Conservation (phyloP, 2,329 filamentous ascomycete genomes). For the Fusarium sterilihyphosum region DNA sequence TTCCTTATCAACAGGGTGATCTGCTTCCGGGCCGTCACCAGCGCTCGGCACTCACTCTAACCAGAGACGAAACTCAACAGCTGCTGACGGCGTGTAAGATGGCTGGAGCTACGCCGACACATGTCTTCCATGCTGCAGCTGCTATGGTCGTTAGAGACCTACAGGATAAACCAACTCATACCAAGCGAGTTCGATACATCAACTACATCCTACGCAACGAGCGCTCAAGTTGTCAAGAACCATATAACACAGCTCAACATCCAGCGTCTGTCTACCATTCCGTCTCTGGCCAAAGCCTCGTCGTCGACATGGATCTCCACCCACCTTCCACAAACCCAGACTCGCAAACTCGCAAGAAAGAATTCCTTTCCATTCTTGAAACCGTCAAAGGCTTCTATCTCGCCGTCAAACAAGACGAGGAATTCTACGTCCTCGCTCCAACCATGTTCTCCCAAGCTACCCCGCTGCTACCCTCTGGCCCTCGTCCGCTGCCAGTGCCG, state of each 20-base stretch:
- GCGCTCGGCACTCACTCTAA: constrained; percentile 36
- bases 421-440: constrained; percentile 43
- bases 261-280: constrained; percentile 47
- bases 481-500: constrained; percentile 35
- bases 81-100: constrained; percentile 35
- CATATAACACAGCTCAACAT: constrained; percentile 39
- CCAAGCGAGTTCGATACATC: constrained; percentile 39
- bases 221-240: constrained; percentile 34
- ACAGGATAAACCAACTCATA: neutral
- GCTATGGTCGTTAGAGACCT: constrained; percentile 44
- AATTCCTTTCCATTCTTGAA: constrained; percentile 41
- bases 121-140: constrained; percentile 48
- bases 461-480: constrained; percentile 14
- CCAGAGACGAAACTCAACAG: constrained; percentile 16
- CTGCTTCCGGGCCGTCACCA: constrained; percentile 39
- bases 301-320: constrained; percentile 39
- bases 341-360: neutral
- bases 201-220: constrained; percentile 49
- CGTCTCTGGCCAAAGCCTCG: constrained; percentile 39
- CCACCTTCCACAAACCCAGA: rapidly evolving
- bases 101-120: constrained; percentile 41
- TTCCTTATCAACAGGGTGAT: constrained; percentile 36
- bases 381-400: constrained; percentile 45
- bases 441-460: constrained; percentile 34
- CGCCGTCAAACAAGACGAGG: constrained; percentile 42